Conservation (phyloP, 116 monocot genomes). For the Phalaenopsis hybrid region DNA sequence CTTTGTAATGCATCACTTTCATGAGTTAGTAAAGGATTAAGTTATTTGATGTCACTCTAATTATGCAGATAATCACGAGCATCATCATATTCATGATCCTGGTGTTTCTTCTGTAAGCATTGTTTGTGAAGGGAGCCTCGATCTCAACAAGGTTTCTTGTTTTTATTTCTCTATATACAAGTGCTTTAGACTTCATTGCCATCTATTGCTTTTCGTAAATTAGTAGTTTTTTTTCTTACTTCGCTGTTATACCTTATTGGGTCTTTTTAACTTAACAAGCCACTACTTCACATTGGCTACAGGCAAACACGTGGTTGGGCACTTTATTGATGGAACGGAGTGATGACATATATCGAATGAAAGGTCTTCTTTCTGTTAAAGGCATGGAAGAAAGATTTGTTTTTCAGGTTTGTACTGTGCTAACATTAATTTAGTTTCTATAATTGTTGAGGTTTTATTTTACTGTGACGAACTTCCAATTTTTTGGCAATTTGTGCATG, state of each 20-base stretch:
- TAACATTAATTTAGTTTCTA: neutral
- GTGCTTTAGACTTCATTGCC: neutral
- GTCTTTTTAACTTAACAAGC: constrained; percentile 1
- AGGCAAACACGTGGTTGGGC: constrained; percentile 98
- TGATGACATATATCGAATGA: constrained; percentile 98
- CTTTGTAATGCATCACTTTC: too few species aligned
- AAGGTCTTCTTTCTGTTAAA: constrained; percentile 86
- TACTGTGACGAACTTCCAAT: neutral
- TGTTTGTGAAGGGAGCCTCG: constrained; percentile 82
- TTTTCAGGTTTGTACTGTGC: constrained; percentile 63
- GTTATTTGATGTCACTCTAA: neutral
- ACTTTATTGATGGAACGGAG: constrained; percentile 78
- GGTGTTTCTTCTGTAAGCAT: constrained; percentile 98
- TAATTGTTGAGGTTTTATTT: neutral
- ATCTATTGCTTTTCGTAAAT: neutral
- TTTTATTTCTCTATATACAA: neutral
- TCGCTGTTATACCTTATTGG: neutral
- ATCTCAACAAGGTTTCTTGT: constrained; percentile 73
- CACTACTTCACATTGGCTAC: constrained; percentile 8
- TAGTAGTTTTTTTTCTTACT: neutral
- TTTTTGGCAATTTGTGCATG: neutral
- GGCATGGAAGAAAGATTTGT: constrained; percentile 92
- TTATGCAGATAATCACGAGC: constrained; percentile 25
- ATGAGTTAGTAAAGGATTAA: neutral
- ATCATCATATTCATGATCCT: constrained; percentile 93